Evolutionary conservation across 1,139 yeast genomes (phyloP).

Genomic region (Hemisphaericaspora lyxosophila): DNA sequence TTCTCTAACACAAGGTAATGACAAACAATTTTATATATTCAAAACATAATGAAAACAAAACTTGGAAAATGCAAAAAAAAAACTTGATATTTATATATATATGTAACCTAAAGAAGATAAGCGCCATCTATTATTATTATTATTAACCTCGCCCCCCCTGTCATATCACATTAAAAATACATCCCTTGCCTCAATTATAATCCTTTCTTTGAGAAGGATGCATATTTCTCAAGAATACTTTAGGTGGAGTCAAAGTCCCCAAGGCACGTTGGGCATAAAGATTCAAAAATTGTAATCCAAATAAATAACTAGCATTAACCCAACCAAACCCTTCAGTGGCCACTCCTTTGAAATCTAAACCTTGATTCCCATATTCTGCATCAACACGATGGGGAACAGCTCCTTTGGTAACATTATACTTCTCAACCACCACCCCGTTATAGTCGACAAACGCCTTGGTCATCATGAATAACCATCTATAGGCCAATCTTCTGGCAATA

Average conservation of each 20-base stretch:
- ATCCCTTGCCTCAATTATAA: constrained; percentile 1
- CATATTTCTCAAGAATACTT: constrained; percentile 58
- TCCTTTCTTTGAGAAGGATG: constrained; percentile 40
- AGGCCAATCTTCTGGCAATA: constrained; percentile 69
- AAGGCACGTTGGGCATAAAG: constrained; percentile 72
- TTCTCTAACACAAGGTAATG: background rate
- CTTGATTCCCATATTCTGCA: constrained; percentile 98
- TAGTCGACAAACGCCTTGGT: constrained; percentile 91
- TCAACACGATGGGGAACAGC: constrained; percentile 89
- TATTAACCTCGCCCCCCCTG: background rate
- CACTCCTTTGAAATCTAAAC: constrained; percentile 87
- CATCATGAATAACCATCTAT: constrained; percentile 88
- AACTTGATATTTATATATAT: no score
- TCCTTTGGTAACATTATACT: constrained; percentile 83
- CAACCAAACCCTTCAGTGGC: constrained; percentile 97
- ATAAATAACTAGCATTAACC: constrained; percentile 85
- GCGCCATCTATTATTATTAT: background rate
- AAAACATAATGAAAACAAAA: background rate
- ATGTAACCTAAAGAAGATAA: no score
- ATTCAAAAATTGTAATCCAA: constrained; percentile 72
- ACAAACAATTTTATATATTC: background rate
- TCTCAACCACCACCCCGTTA: constrained; percentile 94
- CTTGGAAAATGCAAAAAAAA: background rate
- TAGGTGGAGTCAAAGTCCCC: constrained; percentile 82
- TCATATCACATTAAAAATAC: background rate